phyloP scores from a whole-genome alignment of 768 basidiomycete genomes.

The Boletus sensibilis region DNA sequence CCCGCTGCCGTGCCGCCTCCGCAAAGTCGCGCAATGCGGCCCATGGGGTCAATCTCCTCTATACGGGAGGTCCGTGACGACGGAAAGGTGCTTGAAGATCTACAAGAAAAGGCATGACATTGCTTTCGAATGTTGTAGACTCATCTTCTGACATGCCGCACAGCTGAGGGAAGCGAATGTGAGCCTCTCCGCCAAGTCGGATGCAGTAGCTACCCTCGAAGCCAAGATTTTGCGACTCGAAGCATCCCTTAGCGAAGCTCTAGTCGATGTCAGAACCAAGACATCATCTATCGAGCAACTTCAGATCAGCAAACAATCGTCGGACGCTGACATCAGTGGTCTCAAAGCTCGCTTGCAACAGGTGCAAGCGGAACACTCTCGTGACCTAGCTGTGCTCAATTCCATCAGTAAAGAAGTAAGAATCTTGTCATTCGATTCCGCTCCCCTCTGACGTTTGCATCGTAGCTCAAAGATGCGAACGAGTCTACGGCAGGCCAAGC shows the following conservation, averaged over 20 bases:
- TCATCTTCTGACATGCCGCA: not conserved
- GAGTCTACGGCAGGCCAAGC: slow-evolving; percentile 40
- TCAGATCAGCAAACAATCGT: slow-evolving; percentile 46
- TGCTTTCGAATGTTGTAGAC: not conserved
- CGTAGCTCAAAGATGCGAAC: slow-evolving; percentile 54
- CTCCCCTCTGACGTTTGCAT: slow-evolving; percentile 3
- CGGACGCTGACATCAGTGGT: slow-evolving; percentile 49
- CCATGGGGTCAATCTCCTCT: slow-evolving; percentile 66
- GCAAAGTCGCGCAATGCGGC: slow-evolving; percentile 44
- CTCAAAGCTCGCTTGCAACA: slow-evolving; percentile 42
- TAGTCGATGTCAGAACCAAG: slow-evolving; percentile 51
- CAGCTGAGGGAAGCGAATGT: slow-evolving; percentile 62
- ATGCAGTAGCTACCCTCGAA: slow-evolving; percentile 52
- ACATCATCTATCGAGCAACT: slow-evolving; percentile 43
- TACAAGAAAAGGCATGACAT: slow-evolving; percentile 56
- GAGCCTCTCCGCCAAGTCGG: slow-evolving; percentile 52
- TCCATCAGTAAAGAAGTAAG: slow-evolving; percentile 53
- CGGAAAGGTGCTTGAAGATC: slow-evolving; percentile 51
- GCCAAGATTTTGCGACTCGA: slow-evolving; percentile 49
- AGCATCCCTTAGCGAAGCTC: slow-evolving; percentile 45
- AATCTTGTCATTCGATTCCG: not conserved
- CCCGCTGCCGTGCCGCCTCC: slow-evolving; percentile 21
- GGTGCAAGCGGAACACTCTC: slow-evolving; percentile 31
- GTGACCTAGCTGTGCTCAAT: slow-evolving; percentile 35
- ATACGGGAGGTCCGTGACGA: slow-evolving; percentile 69